phyloP scores from a whole-genome alignment of 148 eudicot genomes.

The Selenicereus undatus region DNA sequence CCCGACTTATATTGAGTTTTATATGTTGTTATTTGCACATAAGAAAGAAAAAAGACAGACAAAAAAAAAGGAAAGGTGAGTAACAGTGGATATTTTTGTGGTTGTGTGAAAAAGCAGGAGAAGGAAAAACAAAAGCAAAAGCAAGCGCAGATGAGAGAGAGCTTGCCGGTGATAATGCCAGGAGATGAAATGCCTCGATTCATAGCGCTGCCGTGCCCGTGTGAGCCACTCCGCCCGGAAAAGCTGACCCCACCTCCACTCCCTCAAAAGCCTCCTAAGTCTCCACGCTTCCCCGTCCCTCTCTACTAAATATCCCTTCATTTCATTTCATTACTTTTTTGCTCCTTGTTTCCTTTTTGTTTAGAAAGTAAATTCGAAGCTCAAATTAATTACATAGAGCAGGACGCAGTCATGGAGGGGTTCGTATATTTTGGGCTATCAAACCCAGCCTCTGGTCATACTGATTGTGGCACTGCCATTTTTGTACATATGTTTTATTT shows the following conservation, averaged over 20 bases:
- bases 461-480: neutral
- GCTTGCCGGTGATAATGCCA: slow-evolving; percentile 71
- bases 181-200: slow-evolving; percentile 64
- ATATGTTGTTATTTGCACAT: no score
- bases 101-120: slow-evolving; percentile 8
- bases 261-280: slow-evolving; percentile 36
- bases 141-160: slow-evolving; percentile 17
- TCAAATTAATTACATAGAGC: neutral
- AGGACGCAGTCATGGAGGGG: neutral
- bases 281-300: slow-evolving; percentile 25
- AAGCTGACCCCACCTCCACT: slow-evolving; percentile 22
- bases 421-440: neutral
- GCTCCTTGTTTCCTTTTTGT: neutral
- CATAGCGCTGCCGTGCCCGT: slow-evolving; percentile 79
- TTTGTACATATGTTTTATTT: neutral
- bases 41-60: no score
- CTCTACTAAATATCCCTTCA: neutral
- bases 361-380: neutral
- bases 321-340: neutral
- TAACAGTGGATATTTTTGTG: neutral
- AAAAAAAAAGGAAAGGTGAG: no score
- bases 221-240: slow-evolving; percentile 45
- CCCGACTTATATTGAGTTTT: no score
- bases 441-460: no score
- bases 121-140: neutral